Conservation (phyloP, 495 filamentous ascomycete species). For the Penicillium roqueforti region DNA sequence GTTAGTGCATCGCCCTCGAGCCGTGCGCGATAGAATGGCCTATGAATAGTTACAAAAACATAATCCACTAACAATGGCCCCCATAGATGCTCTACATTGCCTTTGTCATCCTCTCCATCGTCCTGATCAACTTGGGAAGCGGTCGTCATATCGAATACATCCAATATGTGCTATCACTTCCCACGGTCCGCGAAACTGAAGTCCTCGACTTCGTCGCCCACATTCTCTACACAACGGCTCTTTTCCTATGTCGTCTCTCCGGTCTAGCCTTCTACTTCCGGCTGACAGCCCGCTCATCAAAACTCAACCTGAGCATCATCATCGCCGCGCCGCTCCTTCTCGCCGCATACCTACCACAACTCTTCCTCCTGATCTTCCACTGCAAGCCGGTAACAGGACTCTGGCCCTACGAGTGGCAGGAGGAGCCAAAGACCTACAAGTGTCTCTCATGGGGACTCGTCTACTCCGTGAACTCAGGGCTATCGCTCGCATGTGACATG, state of each 20-base stretch:
- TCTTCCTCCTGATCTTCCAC: constrained; percentile 45
- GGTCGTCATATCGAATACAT: constrained; percentile 47
- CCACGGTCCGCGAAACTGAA: constrained; percentile 34
- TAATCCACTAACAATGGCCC: neutral
- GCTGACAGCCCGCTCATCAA: constrained; percentile 30
- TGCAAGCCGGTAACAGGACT: constrained; percentile 44
- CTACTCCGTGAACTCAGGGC: constrained; percentile 40
- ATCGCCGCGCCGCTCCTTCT: constrained; percentile 32
- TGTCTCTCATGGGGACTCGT: constrained; percentile 44
- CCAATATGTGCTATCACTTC: constrained; percentile 38
- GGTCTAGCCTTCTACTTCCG: constrained; percentile 48
- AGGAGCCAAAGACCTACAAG: constrained; percentile 24
- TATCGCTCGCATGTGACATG: constrained; percentile 42
- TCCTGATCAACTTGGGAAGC: constrained; percentile 43
- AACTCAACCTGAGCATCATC: constrained; percentile 32
- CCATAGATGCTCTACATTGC: constrained; percentile 30
- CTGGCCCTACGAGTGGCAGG: constrained; percentile 44
- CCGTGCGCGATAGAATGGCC: neutral
- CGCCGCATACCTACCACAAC: constrained; percentile 37
- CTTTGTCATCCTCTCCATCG: constrained; percentile 35
- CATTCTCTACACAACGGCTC: constrained; percentile 44
- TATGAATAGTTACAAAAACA: neutral
- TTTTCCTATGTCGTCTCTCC: constrained; percentile 44
- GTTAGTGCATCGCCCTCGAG: neutral
- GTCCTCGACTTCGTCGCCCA: constrained; percentile 44